These are phyloP conservation scores for Lasiosphaeria hispida DNA, from an alignment of 495 filamentous ascomycete species.

Conservation along the genomic window DNA sequence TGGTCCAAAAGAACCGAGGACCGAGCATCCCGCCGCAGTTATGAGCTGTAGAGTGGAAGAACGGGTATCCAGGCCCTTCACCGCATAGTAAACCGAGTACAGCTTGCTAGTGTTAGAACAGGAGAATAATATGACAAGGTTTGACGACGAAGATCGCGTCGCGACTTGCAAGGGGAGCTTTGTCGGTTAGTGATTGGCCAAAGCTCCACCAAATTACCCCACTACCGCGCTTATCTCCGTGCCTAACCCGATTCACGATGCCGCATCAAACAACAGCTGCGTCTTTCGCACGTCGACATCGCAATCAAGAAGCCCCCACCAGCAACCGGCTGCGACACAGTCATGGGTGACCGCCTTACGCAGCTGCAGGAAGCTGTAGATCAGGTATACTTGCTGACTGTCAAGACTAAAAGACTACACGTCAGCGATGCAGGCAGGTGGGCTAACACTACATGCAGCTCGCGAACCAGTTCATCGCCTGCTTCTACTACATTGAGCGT, in stretches of 20 bases:
- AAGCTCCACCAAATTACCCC: neutral
- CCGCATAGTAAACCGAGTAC: too few relatives aligned
- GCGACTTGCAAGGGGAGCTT: too few relatives aligned
- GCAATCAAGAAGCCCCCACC: neutral
- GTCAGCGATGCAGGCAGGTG: too few relatives aligned
- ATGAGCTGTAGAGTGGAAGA: too few relatives aligned
- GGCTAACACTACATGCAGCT: slow-evolving; percentile 54
- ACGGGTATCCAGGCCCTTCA: too few relatives aligned
- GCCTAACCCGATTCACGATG: neutral
- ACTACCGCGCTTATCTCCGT: neutral
- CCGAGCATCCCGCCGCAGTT: too few relatives aligned
- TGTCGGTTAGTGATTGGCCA: neutral
- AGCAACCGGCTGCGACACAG: slow-evolving; percentile 13
- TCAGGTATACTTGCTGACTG: slow-evolving; percentile 45
- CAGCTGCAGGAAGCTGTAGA: slow-evolving; percentile 95
- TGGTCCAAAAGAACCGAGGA: too few relatives aligned
- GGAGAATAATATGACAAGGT: too few relatives aligned
- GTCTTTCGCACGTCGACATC: neutral
- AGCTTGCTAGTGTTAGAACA: too few relatives aligned
- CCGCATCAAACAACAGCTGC: neutral
- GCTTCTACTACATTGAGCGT: slow-evolving; percentile 74
- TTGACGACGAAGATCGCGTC: too few relatives aligned
- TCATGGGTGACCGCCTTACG: slow-evolving; percentile 87
- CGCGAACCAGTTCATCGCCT: slow-evolving; percentile 83
- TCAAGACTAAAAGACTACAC: too few relatives aligned